These are phyloP conservation scores for Hura crepitans DNA, from an alignment of 441 rosid species.

Conservation along the genomic window DNA sequence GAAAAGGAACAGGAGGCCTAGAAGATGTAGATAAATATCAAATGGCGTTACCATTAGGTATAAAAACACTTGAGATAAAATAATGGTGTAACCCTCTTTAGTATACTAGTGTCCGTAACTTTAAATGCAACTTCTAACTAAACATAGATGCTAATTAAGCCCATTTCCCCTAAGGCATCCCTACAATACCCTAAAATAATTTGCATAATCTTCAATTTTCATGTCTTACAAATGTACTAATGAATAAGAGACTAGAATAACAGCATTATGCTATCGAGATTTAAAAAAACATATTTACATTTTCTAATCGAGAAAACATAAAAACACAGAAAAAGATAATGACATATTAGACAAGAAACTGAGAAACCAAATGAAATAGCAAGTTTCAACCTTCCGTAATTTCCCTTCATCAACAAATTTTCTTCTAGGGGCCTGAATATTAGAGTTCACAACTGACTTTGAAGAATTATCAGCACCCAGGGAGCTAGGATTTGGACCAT, in stretches of 20 bases:
- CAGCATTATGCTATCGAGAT: not conserved
- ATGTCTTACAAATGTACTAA: not conserved
- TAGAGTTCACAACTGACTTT: constrained; percentile 65
- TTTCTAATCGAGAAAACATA: not conserved
- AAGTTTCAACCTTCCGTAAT: constrained; percentile 67
- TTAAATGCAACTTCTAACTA: not conserved
- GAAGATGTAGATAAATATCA: not conserved
- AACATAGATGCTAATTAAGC: not conserved
- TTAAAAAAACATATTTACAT: not conserved
- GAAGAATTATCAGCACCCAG: constrained; percentile 56
- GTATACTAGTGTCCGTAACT: not conserved
- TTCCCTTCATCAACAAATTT: constrained; percentile 98
- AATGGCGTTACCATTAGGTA: not conserved
- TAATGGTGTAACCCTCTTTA: not conserved
- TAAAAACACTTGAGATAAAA: constrained; percentile 1
- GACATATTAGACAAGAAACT: not conserved
- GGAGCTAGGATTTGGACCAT: constrained; percentile 50
- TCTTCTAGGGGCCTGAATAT: constrained; percentile 87
- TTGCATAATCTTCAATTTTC: not conserved
- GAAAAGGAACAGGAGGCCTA: not conserved
- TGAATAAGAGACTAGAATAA: not conserved
- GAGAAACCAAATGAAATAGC: too few relatives aligned
- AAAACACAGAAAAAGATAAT: not conserved
- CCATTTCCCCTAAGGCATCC: not conserved
- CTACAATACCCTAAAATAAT: not conserved